Evolutionary conservation across 2,329 filamentous ascomycete genomes (phyloP).

Genomic region (Sclerotinia trifoliorum): DNA sequence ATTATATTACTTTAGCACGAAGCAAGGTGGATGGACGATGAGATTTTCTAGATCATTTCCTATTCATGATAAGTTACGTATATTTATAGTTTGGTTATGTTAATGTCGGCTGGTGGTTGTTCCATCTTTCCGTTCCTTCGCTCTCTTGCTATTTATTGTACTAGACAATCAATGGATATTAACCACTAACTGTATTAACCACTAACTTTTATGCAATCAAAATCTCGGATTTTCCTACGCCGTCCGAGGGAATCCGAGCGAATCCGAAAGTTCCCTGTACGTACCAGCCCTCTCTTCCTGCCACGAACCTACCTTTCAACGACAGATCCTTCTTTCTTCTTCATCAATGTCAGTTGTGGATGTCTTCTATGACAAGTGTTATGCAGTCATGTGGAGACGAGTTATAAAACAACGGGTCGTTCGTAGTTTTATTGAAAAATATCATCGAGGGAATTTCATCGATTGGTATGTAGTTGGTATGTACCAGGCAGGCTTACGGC

Average conservation of each 20-base stretch:
- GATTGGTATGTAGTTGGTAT: too few species aligned
- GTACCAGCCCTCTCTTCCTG: neutral
- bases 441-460: neutral
- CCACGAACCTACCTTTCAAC: neutral
- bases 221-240: neutral
- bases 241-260: neutral
- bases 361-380: neutral
- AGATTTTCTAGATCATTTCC: neutral
- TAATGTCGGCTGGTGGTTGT: neutral
- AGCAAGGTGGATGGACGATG: neutral
- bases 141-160: neutral
- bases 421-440: neutral
- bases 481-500: too few species aligned
- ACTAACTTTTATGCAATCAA: neutral
- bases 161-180: neutral
- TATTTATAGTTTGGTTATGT: neutral
- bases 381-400: constrained; percentile 3
- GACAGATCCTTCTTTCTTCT: neutral
- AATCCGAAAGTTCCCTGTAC: neutral
- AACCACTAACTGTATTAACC: too few species aligned
- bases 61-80: neutral
- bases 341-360: neutral
- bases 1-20: neutral
- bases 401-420: neutral
- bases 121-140: neutral